phyloP scores from a whole-genome alignment of 805 yeast species.

The Yarrowia sp. region DNA sequence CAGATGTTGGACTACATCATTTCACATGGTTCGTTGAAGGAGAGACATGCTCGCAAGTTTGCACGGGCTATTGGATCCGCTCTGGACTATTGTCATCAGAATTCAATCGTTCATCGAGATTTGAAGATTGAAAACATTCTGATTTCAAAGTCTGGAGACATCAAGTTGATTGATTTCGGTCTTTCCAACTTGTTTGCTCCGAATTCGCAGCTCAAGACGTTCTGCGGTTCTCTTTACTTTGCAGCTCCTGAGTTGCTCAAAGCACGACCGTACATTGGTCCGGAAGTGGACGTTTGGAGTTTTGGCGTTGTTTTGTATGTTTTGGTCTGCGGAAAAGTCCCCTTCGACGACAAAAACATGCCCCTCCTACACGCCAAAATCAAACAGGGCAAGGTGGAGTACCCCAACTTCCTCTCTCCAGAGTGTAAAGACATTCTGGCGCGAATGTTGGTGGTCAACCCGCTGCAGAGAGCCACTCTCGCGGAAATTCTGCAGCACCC shows the following conservation, averaged over 20 bases:
- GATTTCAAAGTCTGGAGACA: slow-evolving; percentile 90
- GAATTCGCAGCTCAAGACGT: slow-evolving; percentile 74
- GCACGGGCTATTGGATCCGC: slow-evolving; percentile 95
- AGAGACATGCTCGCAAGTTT: slow-evolving; percentile 89
- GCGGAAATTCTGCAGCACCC: slow-evolving; percentile 82
- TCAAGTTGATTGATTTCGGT: slow-evolving; percentile 95
- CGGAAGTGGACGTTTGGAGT: slow-evolving; percentile 98
- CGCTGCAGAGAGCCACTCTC: slow-evolving; percentile 72
- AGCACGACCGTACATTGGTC: slow-evolving; percentile 91
- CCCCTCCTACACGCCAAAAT: slow-evolving; percentile 90
- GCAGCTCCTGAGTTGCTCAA: slow-evolving; percentile 96
- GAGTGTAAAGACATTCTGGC: slow-evolving; percentile 79
- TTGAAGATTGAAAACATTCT: slow-evolving; percentile 93
- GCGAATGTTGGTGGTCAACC: slow-evolving; percentile 90
- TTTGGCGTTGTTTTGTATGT: slow-evolving; percentile 96
- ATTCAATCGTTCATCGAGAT: slow-evolving; percentile 95
- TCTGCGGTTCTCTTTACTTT: slow-evolving; percentile 95
- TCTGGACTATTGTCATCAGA: slow-evolving; percentile 86
- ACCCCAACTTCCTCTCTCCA: slow-evolving; percentile 75
- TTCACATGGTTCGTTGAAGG: slow-evolving; percentile 91
- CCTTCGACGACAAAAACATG: slow-evolving; percentile 94
- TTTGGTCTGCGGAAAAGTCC: slow-evolving; percentile 95
- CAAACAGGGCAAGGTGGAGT: slow-evolving; percentile 87
- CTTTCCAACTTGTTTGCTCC: slow-evolving; percentile 81
- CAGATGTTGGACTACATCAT: slow-evolving; percentile 97